Evolutionary conservation across 2,329 filamentous ascomycete species (phyloP).

Genomic region (Nothophaeocryptopus gaeumannii): DNA sequence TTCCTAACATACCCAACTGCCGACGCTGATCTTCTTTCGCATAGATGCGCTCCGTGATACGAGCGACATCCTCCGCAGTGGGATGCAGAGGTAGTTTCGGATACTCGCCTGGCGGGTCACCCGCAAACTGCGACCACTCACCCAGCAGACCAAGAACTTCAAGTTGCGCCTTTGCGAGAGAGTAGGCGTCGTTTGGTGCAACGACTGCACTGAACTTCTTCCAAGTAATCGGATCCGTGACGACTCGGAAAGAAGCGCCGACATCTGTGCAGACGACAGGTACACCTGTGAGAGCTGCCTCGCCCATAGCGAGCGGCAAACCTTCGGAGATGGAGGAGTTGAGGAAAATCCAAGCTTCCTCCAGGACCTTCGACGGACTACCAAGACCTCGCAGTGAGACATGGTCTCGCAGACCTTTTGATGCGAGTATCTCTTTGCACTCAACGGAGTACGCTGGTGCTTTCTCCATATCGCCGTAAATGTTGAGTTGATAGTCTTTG

Average conservation of each 20-base stretch:
- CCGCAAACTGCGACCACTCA: constrained; percentile 59
- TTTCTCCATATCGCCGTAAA: constrained; percentile 59
- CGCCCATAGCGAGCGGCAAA: constrained; percentile 45
- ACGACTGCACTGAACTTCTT: constrained; percentile 60
- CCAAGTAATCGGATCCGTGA: constrained; percentile 51
- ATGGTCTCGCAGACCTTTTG: constrained; percentile 44
- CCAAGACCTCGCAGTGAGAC: constrained; percentile 52
- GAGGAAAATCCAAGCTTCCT: constrained; percentile 56
- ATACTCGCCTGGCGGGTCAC: constrained; percentile 43
- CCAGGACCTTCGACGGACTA: constrained; percentile 53
- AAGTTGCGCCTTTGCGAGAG: constrained; percentile 61
- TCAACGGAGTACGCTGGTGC: constrained; percentile 55
- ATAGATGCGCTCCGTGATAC: constrained; percentile 58
- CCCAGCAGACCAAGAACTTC: constrained; percentile 60
- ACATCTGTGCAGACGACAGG: constrained; percentile 51
- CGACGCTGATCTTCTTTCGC: constrained; percentile 57
- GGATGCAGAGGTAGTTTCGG: constrained; percentile 50
- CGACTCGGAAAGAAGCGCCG: constrained; percentile 54
- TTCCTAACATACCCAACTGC: constrained; percentile 58
- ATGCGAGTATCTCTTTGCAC: constrained; percentile 52
- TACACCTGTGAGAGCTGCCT: constrained; percentile 46
- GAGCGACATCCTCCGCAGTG: constrained; percentile 50
- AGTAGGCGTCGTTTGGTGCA: constrained; percentile 61
- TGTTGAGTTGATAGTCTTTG: constrained; percentile 55
- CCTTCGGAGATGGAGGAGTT: constrained; percentile 43